These are phyloP conservation scores for Rubia occidens DNA, from an alignment of 305 asterid species.

Conservation along the genomic window DNA sequence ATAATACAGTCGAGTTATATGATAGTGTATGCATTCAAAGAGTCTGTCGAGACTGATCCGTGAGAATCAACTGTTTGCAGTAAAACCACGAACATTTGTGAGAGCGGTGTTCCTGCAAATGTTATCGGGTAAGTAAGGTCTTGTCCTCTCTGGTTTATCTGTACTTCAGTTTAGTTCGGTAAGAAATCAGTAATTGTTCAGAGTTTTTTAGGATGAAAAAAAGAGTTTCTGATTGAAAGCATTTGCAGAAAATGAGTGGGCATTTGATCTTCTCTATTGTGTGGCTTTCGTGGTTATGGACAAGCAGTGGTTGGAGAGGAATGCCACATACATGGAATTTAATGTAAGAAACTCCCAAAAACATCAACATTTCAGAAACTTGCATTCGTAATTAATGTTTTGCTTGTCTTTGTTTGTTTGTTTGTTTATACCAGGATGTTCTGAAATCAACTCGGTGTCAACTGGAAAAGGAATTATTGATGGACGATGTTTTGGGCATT, in stretches of 20 bases:
- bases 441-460: slow-evolving; percentile 48
- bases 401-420: neutral
- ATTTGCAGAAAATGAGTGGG: slow-evolving; percentile 72
- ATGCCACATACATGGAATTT: slow-evolving; percentile 75
- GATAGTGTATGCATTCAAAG: neutral
- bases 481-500: slow-evolving; percentile 55
- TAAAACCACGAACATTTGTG: slow-evolving; percentile 28
- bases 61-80: slow-evolving; percentile 20
- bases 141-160: neutral
- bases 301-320: slow-evolving; percentile 72
- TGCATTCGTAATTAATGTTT: neutral
- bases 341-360: slow-evolving; percentile 38
- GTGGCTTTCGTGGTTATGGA: slow-evolving; percentile 80
- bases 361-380: neutral
- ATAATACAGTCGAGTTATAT: slow-evolving; percentile 16
- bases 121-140: slow-evolving; percentile 30
- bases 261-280: slow-evolving; percentile 71
- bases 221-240: neutral
- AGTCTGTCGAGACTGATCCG: neutral
- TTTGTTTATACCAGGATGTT: slow-evolving; percentile 37
- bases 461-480: slow-evolving; percentile 60
- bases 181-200: neutral
- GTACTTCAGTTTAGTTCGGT: too few relatives aligned
- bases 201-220: neutral
- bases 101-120: slow-evolving; percentile 33